Evolutionary conservation across 2,329 filamentous ascomycete species (phyloP).

Genomic region (Diplodia scrobiculata): DNA sequence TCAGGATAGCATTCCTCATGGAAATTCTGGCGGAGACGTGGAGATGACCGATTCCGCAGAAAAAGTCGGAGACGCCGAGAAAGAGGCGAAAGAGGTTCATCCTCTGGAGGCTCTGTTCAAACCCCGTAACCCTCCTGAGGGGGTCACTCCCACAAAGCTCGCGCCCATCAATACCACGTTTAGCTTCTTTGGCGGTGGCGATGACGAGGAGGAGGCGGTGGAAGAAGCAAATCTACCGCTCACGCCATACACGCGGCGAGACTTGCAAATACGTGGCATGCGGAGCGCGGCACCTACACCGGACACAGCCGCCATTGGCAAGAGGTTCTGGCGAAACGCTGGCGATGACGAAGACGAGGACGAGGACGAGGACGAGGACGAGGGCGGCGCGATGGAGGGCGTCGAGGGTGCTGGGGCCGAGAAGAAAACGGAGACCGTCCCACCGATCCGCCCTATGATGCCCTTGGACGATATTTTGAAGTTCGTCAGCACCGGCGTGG

Average conservation of each 20-base stretch:
- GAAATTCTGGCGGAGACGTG: slow-evolving; percentile 11
- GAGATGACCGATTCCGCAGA: slow-evolving; percentile 26
- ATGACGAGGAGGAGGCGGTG: slow-evolving; percentile 42
- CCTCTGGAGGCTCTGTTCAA: slow-evolving; percentile 94
- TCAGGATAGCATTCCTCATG: slow-evolving; percentile 29
- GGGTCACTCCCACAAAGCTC: slow-evolving; percentile 46
- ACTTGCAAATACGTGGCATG: slow-evolving; percentile 72
- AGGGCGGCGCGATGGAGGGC: slow-evolving; percentile 53
- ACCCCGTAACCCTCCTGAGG: slow-evolving; percentile 52
- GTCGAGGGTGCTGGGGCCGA: slow-evolving; percentile 38
- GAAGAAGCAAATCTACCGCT: slow-evolving; percentile 57
- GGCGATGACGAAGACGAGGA: slow-evolving; percentile 51
- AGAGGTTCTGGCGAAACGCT: slow-evolving; percentile 56
- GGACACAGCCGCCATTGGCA: slow-evolving; percentile 78
- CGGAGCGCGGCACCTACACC: slow-evolving; percentile 92
- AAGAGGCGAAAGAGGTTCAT: slow-evolving; percentile 59
- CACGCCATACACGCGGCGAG: slow-evolving; percentile 80
- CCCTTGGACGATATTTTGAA: slow-evolving; percentile 53
- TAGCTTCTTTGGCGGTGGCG: slow-evolving; percentile 68
- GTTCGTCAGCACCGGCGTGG: slow-evolving; percentile 54
- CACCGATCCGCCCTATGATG: slow-evolving; percentile 40
- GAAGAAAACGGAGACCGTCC: slow-evolving; percentile 29
- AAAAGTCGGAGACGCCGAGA: slow-evolving; percentile 2
- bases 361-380: slow-evolving; percentile 43
- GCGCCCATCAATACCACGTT: slow-evolving; percentile 62